Evolutionary conservation across 2,329 filamentous ascomycete genomes (phyloP).

Genomic region (Cercospora nicotianae): DNA sequence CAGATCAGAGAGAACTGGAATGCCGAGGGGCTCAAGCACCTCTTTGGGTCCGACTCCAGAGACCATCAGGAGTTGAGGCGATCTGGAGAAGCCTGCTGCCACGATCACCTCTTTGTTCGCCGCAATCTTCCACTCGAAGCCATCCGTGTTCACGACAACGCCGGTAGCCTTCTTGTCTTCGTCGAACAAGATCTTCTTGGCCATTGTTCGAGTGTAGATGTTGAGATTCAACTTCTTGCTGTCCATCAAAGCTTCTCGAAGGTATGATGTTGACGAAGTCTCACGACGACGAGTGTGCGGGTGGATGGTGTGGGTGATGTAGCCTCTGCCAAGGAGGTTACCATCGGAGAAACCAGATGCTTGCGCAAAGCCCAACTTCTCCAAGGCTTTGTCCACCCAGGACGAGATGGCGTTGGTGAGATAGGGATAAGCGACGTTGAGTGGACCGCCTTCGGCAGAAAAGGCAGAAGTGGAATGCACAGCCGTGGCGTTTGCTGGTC

Average conservation of each 20-base stretch:
- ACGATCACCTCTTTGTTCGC: conserved; percentile 48
- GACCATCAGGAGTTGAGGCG: conserved; percentile 40
- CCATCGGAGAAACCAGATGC: conserved; percentile 17
- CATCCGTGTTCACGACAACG: conserved; percentile 21
- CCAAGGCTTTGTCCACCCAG: conserved; percentile 10
- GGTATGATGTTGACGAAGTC: conserved; percentile 11
- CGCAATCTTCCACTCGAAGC: neutral
- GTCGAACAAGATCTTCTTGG: conserved; percentile 37
- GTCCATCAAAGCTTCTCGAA: conserved; percentile 13
- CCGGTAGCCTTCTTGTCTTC: conserved; percentile 32
- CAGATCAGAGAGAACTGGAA: conserved; percentile 23
- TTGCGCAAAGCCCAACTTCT: conserved; percentile 14
- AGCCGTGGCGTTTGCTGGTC: conserved; percentile 17
- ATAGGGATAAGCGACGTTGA: conserved; percentile 17
- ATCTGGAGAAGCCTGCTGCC: conserved; percentile 47
- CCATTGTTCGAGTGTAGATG: conserved; percentile 20
- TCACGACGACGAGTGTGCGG: neutral
- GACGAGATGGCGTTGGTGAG: conserved; percentile 14
- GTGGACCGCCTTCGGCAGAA: conserved; percentile 2
- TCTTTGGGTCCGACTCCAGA: conserved; percentile 28
- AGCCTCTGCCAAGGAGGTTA: neutral
- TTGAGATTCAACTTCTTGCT: conserved; percentile 14
- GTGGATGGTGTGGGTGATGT: neutral
- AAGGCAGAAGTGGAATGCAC: neutral
- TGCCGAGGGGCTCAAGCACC: conserved; percentile 21